Percentiles rank a stretch among this genome's conserved stretches.
Conservation (phyloP, 129 eudicot species). For the Centella asiatica region DNA sequence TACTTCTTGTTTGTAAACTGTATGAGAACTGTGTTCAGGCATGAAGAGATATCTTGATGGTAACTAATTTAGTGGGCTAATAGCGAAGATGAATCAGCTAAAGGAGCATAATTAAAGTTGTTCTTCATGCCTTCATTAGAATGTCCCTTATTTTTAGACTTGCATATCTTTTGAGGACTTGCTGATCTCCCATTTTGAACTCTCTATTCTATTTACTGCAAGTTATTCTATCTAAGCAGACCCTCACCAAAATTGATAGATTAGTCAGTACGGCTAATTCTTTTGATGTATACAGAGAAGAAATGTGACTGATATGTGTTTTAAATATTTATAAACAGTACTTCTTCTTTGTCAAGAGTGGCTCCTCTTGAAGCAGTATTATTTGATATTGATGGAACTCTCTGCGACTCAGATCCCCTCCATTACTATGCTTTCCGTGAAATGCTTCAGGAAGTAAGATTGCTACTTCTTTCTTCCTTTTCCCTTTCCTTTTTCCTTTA, state of each 20-base stretch:
- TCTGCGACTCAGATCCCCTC: slow-evolving; percentile 91
- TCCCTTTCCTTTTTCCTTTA: neutral
- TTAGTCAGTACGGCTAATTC: neutral
- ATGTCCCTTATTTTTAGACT: no score
- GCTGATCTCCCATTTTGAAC: no score
- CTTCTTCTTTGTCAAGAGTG: slow-evolving; percentile 40
- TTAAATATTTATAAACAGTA: slow-evolving; percentile 34
- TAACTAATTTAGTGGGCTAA: neutral
- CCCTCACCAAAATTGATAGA: neutral
- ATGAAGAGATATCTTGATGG: neutral
- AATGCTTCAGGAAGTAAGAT: slow-evolving; percentile 73
- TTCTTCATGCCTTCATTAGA: no score
- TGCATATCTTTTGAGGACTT: no score
- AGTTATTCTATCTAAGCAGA: no score
- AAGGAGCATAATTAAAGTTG: no score
- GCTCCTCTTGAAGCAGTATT: slow-evolving; percentile 90
- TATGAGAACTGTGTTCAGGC: neutral
- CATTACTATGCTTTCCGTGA: slow-evolving; percentile 73
- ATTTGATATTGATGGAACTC: slow-evolving; percentile 90
- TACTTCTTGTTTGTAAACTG: neutral
- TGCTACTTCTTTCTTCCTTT: neutral
- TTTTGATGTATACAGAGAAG: neutral
- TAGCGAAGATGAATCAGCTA: no score
- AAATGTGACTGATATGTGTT: neutral
- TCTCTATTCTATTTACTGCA: no score